Base-by-base conservation (phyloP, 176 grass and related monocot species). In the Eragrostis nindensis region DNA sequence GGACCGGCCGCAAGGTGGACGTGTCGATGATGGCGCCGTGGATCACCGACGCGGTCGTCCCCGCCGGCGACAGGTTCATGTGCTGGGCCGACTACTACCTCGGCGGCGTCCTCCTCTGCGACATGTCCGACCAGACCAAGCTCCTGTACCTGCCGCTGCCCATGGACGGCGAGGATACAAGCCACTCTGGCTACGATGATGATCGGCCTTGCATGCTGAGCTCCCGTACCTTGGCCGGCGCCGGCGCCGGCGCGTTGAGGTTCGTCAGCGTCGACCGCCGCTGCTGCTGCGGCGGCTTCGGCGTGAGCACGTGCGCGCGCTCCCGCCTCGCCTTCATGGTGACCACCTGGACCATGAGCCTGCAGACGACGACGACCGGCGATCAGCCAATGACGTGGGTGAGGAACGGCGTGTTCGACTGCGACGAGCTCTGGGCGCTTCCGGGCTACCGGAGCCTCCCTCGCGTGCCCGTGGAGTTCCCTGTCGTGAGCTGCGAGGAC, bases 391-490 rank as follows among this genome's bases (percentile, higher is more conserved):
- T 29, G 16, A 8, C 22, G 5, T 77, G 74, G 74, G 57, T 63
- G 25, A 77, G 63, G 57, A 22, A 77, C 0, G 24, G 24, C 12
- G 44, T 71, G 68, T 2, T 71, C 5, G 44, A 71, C 44, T 71
- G 68, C 25, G 69, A 71, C 2, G 61, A 78, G 44, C n/a, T n/a
- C 10, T 65, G 60, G 75, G 60, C 17, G 1, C 15, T 30, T 1
- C 15, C 74, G 22, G 17, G 41, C 0, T 64, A 32, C 10, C 26
- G 36, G 17, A 59, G 59, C 16, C 18, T 77, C 42, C 75, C 75
- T 0, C 43, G 18, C 25, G 25, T 15, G 4, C 17, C 13, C 1
- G 16, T 36, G 0, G 5, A 5, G 24, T 14, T 0, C 0, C 59
- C 75, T 5, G 0, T 77, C 0, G 42, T 77, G 5, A 77, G 75